Percentiles rank a stretch among this genome's conserved stretches.
Conservation (phyloP, 305 asterid species). For the Fraxinus nigra region DNA sequence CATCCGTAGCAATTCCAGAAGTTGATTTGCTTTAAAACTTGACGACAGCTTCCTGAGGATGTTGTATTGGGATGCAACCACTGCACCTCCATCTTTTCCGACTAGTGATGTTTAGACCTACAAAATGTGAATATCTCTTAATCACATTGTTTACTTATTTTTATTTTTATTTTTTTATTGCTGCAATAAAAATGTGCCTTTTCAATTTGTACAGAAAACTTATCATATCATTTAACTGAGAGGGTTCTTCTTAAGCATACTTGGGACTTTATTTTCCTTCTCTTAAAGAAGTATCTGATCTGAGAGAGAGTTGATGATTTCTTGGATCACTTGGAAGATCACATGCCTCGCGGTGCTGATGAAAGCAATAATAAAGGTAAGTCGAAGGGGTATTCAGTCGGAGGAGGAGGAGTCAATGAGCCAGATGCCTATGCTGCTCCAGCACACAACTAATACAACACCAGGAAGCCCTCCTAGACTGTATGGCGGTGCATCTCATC, state of each 20-base stretch:
- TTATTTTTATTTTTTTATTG: too few species aligned
- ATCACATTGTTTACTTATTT: too few species aligned
- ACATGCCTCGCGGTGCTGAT: neutral
- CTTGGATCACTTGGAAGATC: neutral
- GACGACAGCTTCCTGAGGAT: neutral
- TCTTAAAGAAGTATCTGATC: neutral
- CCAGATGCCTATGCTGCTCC: neutral
- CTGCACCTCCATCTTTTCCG: neutral
- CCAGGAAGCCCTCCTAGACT: neutral
- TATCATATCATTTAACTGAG: neutral
- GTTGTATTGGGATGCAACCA: neutral
- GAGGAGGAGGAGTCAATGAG: neutral
- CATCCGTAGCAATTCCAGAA: too few species aligned
- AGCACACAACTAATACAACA: neutral
- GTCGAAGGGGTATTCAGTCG: neutral
- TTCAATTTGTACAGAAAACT: neutral
- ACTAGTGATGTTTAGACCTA: neutral
- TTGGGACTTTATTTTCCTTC: neutral
- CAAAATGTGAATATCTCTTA: too few species aligned
- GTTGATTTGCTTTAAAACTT: neutral
- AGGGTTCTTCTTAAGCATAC: neutral
- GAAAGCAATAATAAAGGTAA: neutral
- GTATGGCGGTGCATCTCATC: neutral
- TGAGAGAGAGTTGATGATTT: neutral
- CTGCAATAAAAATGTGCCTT: too few species aligned